Conservation (phyloP, 306 rosid genomes). For the Dryas octopetala region DNA sequence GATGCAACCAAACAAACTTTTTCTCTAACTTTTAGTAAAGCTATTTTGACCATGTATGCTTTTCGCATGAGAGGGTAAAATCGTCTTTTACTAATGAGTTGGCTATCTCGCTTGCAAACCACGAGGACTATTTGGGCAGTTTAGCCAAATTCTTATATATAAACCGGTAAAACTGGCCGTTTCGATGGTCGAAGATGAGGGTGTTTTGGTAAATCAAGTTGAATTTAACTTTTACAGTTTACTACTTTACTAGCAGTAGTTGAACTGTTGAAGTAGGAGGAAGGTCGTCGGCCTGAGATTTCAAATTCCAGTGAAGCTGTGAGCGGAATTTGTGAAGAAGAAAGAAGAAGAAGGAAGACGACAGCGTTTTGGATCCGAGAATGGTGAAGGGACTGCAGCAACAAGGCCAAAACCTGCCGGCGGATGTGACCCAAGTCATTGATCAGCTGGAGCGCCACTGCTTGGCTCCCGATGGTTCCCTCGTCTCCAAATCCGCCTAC, state of each 20-base stretch:
- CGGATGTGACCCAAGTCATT: slow-evolving; percentile 73
- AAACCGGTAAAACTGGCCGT: background rate
- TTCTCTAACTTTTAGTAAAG: no score
- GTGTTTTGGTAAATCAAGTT: slow-evolving; percentile 3
- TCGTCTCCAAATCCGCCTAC: slow-evolving; percentile 75
- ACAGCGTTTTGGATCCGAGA: slow-evolving; percentile 24
- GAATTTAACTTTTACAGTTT: background rate
- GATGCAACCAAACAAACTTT: no score
- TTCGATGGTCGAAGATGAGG: background rate
- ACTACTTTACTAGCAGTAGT: no score
- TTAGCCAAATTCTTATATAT: background rate
- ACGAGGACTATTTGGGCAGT: no score
- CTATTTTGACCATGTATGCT: no score
- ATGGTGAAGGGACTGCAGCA: slow-evolving; percentile 75
- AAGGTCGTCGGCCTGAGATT: background rate
- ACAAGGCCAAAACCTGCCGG: slow-evolving; percentile 65
- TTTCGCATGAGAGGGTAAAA: no score
- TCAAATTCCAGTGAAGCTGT: no score
- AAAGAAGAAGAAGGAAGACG: slow-evolving; percentile 13
- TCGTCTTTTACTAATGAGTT: no score
- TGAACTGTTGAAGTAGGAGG: no score
- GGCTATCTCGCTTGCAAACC: no score
- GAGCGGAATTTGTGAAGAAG: background rate
- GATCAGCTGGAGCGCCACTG: slow-evolving; percentile 98
- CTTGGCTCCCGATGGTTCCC: slow-evolving; percentile 89